Base-by-base conservation (phyloP, 768 basidiomycete genomes). In the Hericium alpestre region DNA sequence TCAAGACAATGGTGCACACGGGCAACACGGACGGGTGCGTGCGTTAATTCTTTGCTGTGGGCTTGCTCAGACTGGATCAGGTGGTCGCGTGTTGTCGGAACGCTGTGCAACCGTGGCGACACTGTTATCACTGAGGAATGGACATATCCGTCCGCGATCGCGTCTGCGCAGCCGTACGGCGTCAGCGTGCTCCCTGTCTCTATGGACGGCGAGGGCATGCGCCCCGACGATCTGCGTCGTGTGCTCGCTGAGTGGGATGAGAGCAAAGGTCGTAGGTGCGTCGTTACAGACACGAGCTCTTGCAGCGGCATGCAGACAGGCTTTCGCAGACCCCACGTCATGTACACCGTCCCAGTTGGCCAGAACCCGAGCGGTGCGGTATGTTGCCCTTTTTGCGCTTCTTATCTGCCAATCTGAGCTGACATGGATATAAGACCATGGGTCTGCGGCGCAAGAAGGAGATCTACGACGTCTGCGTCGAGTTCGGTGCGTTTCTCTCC, bases 301-400 rank as follows among this genome's bases (percentile, higher is more conserved):
- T 13, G 2, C 47, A 37, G 11, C 32, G 46, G 25, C 37, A 46
- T 20, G 25, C 23, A 15, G 6, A 52, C 54, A 20, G 25, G 32
- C 9, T 32, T 54, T 58, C 20, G 58, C 59, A 86, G 84, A 39
- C 86, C 86, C 40, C 84, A 79, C 63, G 78, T 88, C 32, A 74
- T 89, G 69, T 89, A 89, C 66, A 86, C 82, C 4, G 74, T 90
- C 12, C 87, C 89, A 0, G 76, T 88, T n/a, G 88, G 87, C 25
- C 89, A 93, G 70, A 93, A 93, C 67, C 91, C 90, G 4, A 85
- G 82, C 5, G 90, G 90, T 18, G 72, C 78, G 22, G 84, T 86
- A 58, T 71, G 81, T 72, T 13, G 5, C n/a, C 38, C 11, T 38
- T 11, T 13, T 16, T 53, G 10, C 4, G 25, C 7, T 25, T 38